Evolutionary conservation across 352 stramenopile species (phyloP).

Genomic region (Phytophthora agathidicida): DNA sequence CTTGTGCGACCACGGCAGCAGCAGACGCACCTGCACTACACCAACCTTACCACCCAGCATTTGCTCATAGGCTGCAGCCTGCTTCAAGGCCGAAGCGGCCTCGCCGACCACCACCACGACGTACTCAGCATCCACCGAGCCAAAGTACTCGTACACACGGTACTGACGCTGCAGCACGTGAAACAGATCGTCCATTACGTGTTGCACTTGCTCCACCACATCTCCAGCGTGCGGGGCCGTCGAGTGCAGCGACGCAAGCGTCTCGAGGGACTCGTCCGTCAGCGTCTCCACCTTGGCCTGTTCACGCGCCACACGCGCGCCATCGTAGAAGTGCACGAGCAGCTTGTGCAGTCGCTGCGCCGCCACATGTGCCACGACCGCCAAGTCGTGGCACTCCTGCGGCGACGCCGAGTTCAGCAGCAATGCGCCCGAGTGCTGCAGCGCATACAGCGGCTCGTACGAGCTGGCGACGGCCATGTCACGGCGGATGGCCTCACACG

Average conservation of each 20-base stretch:
- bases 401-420: conserved; percentile 72
- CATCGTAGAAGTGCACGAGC: conserved; percentile 85
- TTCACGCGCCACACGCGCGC: conserved; percentile 66
- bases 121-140: conserved; percentile 62
- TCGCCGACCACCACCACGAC: conserved; percentile 80
- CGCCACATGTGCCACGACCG: conserved; percentile 76
- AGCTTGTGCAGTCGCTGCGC: conserved; percentile 64
- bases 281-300: conserved; percentile 64
- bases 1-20: conserved; percentile 76
- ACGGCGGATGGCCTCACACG: conserved; percentile 56
- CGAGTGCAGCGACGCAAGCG: conserved; percentile 34
- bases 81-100: conserved; percentile 54
- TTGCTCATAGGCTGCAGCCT: conserved; percentile 76
- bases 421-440: conserved; percentile 74
- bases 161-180: conserved; percentile 80
- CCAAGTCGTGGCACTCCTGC: conserved; percentile 83
- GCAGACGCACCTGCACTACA: conserved; percentile 72
- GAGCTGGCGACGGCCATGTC: conserved; percentile 65
- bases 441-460: conserved; percentile 67
- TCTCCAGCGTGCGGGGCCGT: conserved; percentile 21
- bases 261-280: conserved; percentile 55
- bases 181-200: conserved; percentile 77
- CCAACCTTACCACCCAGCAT: conserved; percentile 79
- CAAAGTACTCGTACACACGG: conserved; percentile 84
- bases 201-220: conserved; percentile 71